Evolutionary conservation across 169 alveolate genomes (phyloP).

Genomic region (Cryptosporidium parvum): DNA sequence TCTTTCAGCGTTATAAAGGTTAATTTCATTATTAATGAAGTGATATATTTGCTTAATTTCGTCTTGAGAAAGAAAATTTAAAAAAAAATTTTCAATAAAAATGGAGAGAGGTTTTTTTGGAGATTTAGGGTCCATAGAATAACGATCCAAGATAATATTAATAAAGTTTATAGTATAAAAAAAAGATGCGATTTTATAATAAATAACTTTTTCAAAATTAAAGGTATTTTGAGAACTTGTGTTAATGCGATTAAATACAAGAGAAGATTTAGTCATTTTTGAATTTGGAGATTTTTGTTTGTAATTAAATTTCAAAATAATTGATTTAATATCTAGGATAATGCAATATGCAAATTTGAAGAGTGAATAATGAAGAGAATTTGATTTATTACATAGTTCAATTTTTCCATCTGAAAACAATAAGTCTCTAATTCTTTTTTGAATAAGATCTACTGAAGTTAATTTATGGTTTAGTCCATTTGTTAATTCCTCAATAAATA

Average conservation of each 20-base stretch:
- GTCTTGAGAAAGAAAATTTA: background rate
- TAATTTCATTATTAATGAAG: background rate
- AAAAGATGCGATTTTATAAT: slow-evolving; percentile 30
- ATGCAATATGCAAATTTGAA: slow-evolving; percentile 4
- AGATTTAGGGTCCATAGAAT: background rate
- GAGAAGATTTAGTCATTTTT: background rate
- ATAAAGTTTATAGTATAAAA: slow-evolving; percentile 39
- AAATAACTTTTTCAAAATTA: background rate
- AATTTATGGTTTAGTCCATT: slow-evolving; percentile 6
- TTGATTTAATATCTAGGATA: slow-evolving; percentile 1
- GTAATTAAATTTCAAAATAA: background rate
- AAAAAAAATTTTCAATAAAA: slow-evolving; percentile 37
- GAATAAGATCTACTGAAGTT: slow-evolving; percentile 9
- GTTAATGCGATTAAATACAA: background rate
- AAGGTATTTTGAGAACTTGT: background rate
- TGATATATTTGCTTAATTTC: slow-evolving; percentile 23
- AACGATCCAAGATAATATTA: slow-evolving; percentile 4
- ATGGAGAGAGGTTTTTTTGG: background rate
- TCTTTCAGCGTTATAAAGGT: background rate
- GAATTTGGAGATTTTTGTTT: background rate
- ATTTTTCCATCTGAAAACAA: background rate
- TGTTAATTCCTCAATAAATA: slow-evolving; percentile 9
- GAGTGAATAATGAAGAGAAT: background rate
- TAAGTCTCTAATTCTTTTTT: background rate
- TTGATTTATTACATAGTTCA: background rate